A percentile compares a stretch with the other conserved stretches of the same genome.
Conservation (phyloP, 129 eudicot genomes). For the Centaurea solstitialis region DNA sequence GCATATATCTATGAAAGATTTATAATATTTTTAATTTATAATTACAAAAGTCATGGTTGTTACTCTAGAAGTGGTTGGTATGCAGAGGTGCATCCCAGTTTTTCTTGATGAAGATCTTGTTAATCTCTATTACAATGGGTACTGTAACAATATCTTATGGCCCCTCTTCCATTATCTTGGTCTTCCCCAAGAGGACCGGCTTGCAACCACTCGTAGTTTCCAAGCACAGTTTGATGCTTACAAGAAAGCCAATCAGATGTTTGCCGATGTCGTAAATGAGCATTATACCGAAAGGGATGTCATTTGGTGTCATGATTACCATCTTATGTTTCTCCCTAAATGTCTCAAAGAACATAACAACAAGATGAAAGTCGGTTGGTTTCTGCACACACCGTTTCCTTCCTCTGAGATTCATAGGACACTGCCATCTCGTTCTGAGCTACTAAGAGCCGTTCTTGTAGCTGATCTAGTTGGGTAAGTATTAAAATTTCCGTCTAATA, state of each 20-base stretch:
- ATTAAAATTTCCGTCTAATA: neutral
- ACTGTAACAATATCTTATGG: slow-evolving; percentile 86
- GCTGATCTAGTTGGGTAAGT: slow-evolving; percentile 87
- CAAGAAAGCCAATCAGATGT: slow-evolving; percentile 79
- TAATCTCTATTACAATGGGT: slow-evolving; percentile 81
- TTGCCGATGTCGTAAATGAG: slow-evolving; percentile 75
- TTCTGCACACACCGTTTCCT: slow-evolving; percentile 93
- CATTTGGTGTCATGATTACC: slow-evolving; percentile 94
- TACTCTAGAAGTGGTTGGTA: neutral
- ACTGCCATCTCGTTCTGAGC: slow-evolving; percentile 77
- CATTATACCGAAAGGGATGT: slow-evolving; percentile 82
- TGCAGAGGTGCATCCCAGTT: slow-evolving; percentile 81
- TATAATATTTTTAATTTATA: neutral
- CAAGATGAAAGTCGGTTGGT: slow-evolving; percentile 87
- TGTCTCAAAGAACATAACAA: slow-evolving; percentile 60
- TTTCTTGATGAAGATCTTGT: slow-evolving; percentile 81
- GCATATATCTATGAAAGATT: neutral
- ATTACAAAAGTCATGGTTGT: neutral
- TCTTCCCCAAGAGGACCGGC: slow-evolving; percentile 88
- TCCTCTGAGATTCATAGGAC: slow-evolving; percentile 84
- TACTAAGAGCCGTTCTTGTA: slow-evolving; percentile 75
- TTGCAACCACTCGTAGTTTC: slow-evolving; percentile 72
- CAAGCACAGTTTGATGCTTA: slow-evolving; percentile 85
- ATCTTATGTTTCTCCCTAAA: slow-evolving; percentile 80
- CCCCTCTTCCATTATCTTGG: slow-evolving; percentile 85